phyloP scores from a whole-genome alignment of 306 rosid species.

The Pyrus betulifolia region DNA sequence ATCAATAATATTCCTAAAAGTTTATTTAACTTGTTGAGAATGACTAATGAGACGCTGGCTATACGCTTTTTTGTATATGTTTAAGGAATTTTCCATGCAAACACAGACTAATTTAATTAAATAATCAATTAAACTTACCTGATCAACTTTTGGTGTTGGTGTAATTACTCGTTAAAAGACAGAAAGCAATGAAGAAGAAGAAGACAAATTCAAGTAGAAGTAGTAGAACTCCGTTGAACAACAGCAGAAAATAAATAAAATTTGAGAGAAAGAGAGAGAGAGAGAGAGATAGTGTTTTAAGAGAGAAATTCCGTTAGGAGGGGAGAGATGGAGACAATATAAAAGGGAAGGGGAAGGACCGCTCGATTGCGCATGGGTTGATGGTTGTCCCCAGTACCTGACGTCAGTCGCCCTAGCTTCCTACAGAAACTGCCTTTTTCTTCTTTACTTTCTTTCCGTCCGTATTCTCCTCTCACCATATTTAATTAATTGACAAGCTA shows the following conservation, averaged over 20 bases:
- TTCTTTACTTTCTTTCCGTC: neutral
- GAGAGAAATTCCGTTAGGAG: constrained; percentile 28
- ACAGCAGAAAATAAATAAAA: neutral
- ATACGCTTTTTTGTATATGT: neutral
- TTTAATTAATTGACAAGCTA: neutral
- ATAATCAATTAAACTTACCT: neutral
- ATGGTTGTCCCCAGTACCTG: constrained; percentile 61
- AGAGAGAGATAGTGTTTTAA: neutral
- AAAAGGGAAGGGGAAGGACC: constrained; percentile 51
- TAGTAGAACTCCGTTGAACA: neutral
- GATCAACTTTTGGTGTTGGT: neutral
- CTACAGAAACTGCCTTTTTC: neutral
- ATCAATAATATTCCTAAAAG: neutral
- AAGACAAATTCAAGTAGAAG: constrained; percentile 1
- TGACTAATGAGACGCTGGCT: neutral
- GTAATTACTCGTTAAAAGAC: constrained; percentile 20
- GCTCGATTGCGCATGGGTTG: constrained; percentile 85
- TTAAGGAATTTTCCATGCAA: constrained; percentile 6
- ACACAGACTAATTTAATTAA: neutral
- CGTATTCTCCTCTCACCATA: constrained; percentile 9
- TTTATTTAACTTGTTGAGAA: neutral
- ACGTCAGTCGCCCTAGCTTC: constrained; percentile 46
- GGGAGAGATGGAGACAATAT: constrained; percentile 34
- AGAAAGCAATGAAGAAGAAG: constrained; percentile 29
- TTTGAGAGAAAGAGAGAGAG: neutral